A percentile compares a stretch with the other conserved stretches of the same genome.
Conservation (phyloP, 352 stramenopile species). For the Globisporangium spinosum region DNA sequence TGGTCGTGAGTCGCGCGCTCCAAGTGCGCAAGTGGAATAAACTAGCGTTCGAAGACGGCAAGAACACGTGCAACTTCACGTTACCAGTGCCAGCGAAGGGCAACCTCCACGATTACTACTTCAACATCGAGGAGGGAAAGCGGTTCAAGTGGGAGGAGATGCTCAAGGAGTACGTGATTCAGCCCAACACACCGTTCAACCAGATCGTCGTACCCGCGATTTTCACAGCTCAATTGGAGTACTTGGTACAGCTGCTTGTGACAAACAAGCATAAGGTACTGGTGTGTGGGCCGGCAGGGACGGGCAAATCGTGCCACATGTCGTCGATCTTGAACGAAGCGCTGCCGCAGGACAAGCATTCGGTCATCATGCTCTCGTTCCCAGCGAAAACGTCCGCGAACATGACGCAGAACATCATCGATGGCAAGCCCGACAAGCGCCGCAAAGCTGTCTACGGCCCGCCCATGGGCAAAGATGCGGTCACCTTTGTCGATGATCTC, state of each 20-base stretch:
- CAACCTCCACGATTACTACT: constrained; percentile 86
- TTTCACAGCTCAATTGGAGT: constrained; percentile 90
- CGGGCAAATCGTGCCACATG: constrained; percentile 91
- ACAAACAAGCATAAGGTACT: constrained; percentile 82
- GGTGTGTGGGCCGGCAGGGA: constrained; percentile 91
- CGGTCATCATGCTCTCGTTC: constrained; percentile 89
- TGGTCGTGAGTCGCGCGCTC: constrained; percentile 69
- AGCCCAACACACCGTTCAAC: constrained; percentile 82
- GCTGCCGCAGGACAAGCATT: constrained; percentile 79
- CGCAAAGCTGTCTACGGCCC: constrained; percentile 91
- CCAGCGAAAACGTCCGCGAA: constrained; percentile 92
- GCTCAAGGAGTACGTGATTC: constrained; percentile 84
- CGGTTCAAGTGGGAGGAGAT: constrained; percentile 92
- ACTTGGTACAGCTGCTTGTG: constrained; percentile 84
- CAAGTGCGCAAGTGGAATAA: constrained; percentile 83
- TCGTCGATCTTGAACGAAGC: constrained; percentile 80
- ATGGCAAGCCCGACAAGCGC: constrained; percentile 93
- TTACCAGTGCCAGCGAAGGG: constrained; percentile 64
- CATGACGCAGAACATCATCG: constrained; percentile 95
- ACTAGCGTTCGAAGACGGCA: constrained; percentile 58
- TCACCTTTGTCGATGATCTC: constrained; percentile 94
- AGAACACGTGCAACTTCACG: constrained; percentile 48
- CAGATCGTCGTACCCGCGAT: constrained; percentile 93
- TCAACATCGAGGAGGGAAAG: constrained; percentile 77
- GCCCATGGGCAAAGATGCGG: constrained; percentile 76